Percentiles rank a stretch among this genome's conserved stretches.
These are phyloP conservation scores for Prunus mume DNA, from an alignment of 306 rosid genomes.

Conservation along the genomic window DNA sequence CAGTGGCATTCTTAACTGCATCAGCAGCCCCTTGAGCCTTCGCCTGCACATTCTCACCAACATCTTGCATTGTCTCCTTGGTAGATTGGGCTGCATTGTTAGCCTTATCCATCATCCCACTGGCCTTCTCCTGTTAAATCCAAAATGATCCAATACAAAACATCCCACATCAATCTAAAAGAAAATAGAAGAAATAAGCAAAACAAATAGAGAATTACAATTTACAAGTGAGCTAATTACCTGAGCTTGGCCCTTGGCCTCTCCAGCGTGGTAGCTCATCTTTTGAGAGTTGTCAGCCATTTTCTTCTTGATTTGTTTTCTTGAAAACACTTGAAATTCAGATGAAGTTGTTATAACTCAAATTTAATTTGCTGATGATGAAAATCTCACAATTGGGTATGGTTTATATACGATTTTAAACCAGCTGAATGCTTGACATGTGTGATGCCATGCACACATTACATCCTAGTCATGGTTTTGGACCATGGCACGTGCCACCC, in stretches of 20 bases:
- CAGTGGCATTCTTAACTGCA: too few species aligned
- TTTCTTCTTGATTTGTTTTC: neutral
- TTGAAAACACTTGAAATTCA: neutral
- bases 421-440: neutral
- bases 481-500: neutral
- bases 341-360: neutral
- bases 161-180: neutral
- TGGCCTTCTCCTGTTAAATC: constrained; percentile 47
- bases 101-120: constrained; percentile 50
- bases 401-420: neutral
- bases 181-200: too few species aligned
- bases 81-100: constrained; percentile 28
- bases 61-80: too few species aligned
- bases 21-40: too few species aligned
- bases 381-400: neutral
- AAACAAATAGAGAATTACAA: too few species aligned
- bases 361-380: neutral
- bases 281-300: too few species aligned
- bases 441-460: neutral
- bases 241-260: too few species aligned
- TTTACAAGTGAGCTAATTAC: too few species aligned
- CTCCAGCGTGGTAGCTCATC: too few species aligned
- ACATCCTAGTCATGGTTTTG: neutral
- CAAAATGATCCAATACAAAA: neutral
- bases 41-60: too few species aligned